phyloP scores from a whole-genome alignment of 129 eudicot species.

The Flaveria bidentis region DNA sequence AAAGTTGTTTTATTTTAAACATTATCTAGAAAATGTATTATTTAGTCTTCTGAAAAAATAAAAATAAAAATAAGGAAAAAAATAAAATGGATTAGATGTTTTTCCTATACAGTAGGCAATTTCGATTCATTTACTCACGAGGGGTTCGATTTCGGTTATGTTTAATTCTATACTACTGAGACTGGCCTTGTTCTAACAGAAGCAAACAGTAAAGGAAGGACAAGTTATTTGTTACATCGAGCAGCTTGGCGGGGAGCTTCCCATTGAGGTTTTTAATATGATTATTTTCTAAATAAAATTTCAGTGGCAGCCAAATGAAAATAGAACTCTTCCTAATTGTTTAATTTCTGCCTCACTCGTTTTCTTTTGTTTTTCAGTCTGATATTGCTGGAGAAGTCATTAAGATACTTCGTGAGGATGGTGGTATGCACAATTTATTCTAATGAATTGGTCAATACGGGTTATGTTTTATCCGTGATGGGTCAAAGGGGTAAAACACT shows the following conservation, averaged over 20 bases:
- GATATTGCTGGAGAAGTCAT: slow-evolving; percentile 79
- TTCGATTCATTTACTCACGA: background rate
- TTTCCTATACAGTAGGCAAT: background rate
- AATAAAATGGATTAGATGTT: background rate
- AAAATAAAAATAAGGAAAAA: background rate
- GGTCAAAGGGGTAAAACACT: background rate
- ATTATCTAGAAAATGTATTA: background rate
- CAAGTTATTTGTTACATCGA: slow-evolving; percentile 86
- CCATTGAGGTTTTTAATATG: slow-evolving; percentile 61
- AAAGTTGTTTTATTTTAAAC: background rate
- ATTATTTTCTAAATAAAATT: background rate
- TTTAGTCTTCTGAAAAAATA: background rate
- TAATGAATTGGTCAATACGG: background rate
- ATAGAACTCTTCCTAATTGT: background rate
- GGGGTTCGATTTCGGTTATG: background rate
- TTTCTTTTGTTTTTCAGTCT: slow-evolving; percentile 44
- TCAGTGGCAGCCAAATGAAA: background rate
- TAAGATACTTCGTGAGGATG: slow-evolving; percentile 73
- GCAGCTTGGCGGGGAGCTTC: slow-evolving; percentile 79
- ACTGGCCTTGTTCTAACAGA: slow-evolving; percentile 46
- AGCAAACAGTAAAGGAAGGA: slow-evolving; percentile 84
- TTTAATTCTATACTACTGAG: slow-evolving; percentile 8
- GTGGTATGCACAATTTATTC: slow-evolving; percentile 55
- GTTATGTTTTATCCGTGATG: background rate
- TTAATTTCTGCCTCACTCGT: background rate